These are phyloP conservation scores for Candida sanyaensis DNA, from an alignment of 1,139 yeast genomes.

Conservation along the genomic window DNA sequence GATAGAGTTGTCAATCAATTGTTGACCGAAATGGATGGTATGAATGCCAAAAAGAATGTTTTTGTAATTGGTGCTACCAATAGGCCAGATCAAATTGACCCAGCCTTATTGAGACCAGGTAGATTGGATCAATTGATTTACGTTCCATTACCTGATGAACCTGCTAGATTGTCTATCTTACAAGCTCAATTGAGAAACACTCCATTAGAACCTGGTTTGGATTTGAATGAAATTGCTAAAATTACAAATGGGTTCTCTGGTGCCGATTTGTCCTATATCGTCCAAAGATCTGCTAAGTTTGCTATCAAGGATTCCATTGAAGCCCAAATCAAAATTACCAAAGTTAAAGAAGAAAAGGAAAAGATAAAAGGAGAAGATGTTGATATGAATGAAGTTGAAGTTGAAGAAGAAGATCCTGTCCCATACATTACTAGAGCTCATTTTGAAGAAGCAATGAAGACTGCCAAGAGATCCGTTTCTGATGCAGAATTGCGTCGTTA, in stretches of 20 bases:
- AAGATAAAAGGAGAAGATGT: slow-evolving; percentile 58
- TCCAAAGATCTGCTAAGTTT: slow-evolving; percentile 97
- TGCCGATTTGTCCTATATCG: slow-evolving; percentile 97
- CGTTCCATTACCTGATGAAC: slow-evolving; percentile 97
- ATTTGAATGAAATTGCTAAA: slow-evolving; percentile 84
- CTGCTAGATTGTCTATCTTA: slow-evolving; percentile 89
- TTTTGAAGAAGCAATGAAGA: slow-evolving; percentile 99
- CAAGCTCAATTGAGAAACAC: slow-evolving; percentile 97
- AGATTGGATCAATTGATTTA: slow-evolving; percentile 97
- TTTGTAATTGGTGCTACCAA: slow-evolving; percentile 99
- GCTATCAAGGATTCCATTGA: slow-evolving; percentile 98
- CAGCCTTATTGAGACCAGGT: slow-evolving; percentile 98
- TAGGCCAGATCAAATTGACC: slow-evolving; percentile 98
- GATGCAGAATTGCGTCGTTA: slow-evolving; percentile 98
- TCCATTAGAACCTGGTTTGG: slow-evolving; percentile 96
- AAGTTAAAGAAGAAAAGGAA: slow-evolving; percentile 48
- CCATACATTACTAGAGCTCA: slow-evolving; percentile 92
- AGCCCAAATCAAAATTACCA: slow-evolving; percentile 61
- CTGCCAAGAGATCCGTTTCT: slow-evolving; percentile 95
- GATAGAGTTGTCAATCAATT: slow-evolving; percentile 98
- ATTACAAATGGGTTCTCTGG: slow-evolving; percentile 97
- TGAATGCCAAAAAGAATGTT: slow-evolving; percentile 98
- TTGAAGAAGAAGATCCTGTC: slow-evolving; percentile 83
- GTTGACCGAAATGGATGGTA: slow-evolving; percentile 99
- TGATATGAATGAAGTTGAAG: slow-evolving; percentile 62